phyloP scores from a whole-genome alignment of 768 basidiomycete species.

The Ephemerocybe angulata region DNA sequence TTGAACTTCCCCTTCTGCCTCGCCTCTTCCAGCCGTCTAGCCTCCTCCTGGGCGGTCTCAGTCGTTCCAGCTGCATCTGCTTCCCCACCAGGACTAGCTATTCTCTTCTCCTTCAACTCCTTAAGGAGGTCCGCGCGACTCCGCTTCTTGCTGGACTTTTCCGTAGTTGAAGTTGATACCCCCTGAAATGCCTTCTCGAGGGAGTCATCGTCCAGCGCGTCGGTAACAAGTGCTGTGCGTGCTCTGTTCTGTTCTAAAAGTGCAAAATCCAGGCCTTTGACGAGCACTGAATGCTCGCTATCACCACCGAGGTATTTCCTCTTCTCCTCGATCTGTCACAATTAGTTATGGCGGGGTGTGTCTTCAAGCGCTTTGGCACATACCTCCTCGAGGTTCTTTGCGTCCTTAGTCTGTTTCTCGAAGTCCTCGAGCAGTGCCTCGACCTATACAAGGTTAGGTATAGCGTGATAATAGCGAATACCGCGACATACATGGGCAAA shows the following conservation, averaged over 20 bases:
- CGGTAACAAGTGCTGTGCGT: constrained; percentile 42
- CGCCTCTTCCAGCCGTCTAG: constrained; percentile 35
- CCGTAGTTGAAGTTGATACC: constrained; percentile 31
- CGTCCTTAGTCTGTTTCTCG: constrained; percentile 56
- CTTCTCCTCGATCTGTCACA: constrained; percentile 58
- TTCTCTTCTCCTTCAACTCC: constrained; percentile 65
- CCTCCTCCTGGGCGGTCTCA: constrained; percentile 29
- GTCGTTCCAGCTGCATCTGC: constrained; percentile 15
- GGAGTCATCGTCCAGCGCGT: constrained; percentile 68
- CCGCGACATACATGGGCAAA: constrained; percentile 57
- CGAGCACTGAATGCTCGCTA: constrained; percentile 78
- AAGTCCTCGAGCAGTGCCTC: constrained; percentile 83
- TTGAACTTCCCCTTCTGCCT: constrained; percentile 52
- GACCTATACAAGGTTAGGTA: constrained; percentile 40
- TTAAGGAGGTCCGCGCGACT: constrained; percentile 75
- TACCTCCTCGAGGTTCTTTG: constrained; percentile 58
- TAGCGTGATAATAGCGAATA: neutral
- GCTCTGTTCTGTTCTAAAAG: constrained; percentile 83
- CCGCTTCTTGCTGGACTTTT: constrained; percentile 55
- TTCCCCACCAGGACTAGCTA: constrained; percentile 21
- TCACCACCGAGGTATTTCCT: constrained; percentile 82
- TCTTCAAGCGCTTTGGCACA: constrained; percentile 19
- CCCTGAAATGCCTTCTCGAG: constrained; percentile 74
- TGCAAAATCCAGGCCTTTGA: constrained; percentile 87
- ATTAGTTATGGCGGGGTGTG: neutral